Evolutionary conservation across 306 rosid species (phyloP), one percentile per base, ranked within the genome.

Genomic region (Pyrus betulifolia): DNA sequence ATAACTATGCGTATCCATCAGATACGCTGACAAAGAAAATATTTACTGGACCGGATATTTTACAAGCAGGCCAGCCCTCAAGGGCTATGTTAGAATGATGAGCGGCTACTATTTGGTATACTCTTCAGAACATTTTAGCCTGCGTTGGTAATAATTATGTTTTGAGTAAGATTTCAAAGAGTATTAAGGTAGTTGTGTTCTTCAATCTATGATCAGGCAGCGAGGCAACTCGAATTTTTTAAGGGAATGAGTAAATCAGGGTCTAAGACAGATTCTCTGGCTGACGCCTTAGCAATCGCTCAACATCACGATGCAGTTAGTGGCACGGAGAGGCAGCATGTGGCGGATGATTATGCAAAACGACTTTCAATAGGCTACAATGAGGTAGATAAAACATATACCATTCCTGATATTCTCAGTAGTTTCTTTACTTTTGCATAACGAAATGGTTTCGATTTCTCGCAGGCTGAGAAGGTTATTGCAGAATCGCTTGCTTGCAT

Each of bases 31-130:
- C 63, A 70, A 68, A 40, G 61, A 76, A 72, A 87, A 93, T 79
- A 97, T 88, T 35, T 93, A 93, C 64, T 93, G 98, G 98, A 93
- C 98, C 17, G 98, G 98, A 64, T 93, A 91, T 78, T 93, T 91
- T 76, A 91, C 98, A 10, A 93, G 98, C 80, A 88, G 98, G 77
- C 93, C 98, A 23, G 90, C 91, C 18, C 51, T 88, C 31, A 93
- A 93, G 82, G 92, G 93, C 60, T 93, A 91, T 76, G 90, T 91
- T 23, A 91, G 98, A 87, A 67, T 65, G 45, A n/a, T 80, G 86
- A 84, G 98, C 71, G 84, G 90, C 63, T 93, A 93, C 85, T 89
- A 89, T 85, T 82, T 89, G 90, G 98, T 89, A 88, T 64, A 75
- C 44, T 67, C 78, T 86, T 74, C 64, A 1, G 4, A 35, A 49